Conservation (phyloP, 192 early-diverging fungal species). For the Umbelopsis sp. region DNA sequence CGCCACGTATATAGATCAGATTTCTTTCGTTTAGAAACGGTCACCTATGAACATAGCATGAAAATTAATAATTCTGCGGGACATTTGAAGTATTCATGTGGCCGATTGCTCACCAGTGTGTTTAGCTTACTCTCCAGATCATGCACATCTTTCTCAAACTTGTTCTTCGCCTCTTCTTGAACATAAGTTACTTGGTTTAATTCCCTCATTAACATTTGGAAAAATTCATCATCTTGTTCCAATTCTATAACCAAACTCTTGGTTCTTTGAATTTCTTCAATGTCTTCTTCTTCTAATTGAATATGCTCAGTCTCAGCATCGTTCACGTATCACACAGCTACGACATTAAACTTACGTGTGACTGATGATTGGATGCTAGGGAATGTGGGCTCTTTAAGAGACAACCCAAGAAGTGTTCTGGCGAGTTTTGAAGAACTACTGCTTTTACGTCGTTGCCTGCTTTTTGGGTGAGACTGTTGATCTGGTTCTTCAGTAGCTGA, state of each 20-base stretch:
- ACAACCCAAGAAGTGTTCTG: background rate
- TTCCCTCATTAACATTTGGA: constrained; percentile 32
- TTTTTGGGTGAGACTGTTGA: background rate
- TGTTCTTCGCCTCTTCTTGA: constrained; percentile 19
- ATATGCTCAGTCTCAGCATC: background rate
- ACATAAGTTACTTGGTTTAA: constrained; percentile 13
- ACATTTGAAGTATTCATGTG: background rate
- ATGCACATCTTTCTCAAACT: constrained; percentile 25
- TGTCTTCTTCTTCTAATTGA: background rate
- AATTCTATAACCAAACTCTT: constrained; percentile 34
- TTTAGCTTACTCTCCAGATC: constrained; percentile 25
- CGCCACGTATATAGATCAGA: constrained; percentile 77
- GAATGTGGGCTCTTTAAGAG: background rate
- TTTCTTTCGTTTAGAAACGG: constrained; percentile 36
- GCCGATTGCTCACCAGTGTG: constrained; percentile 16
- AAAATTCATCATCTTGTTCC: constrained; percentile 40
- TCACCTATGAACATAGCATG: background rate
- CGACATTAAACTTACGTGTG: background rate
- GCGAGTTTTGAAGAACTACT: constrained; percentile 9
- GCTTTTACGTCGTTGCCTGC: background rate
- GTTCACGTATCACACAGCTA: background rate
- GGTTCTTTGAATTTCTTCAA: background rate
- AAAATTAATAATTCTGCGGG: background rate
- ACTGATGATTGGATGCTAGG: background rate
- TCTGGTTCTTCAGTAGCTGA: background rate